A percentile compares a stretch with the other conserved stretches of the same genome.
These are phyloP conservation scores for Heritiera littoralis DNA, from an alignment of 345 rosid genomes.

Conservation along the genomic window DNA sequence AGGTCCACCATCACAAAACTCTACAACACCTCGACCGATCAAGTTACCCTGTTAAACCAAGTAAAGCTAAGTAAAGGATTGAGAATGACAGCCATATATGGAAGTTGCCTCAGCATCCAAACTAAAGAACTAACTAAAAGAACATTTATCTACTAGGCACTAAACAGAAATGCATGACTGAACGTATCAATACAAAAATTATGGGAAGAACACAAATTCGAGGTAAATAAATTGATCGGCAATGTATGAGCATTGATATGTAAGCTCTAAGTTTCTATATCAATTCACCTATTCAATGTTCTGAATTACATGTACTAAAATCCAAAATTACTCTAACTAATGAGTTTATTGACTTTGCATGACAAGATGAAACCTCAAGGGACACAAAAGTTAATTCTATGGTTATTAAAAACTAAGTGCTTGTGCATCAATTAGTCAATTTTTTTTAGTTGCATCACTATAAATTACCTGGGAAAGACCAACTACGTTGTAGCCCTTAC, in stretches of 20 bases:
- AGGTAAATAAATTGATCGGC: background rate
- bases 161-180: background rate
- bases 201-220: background rate
- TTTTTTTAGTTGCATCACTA: background rate
- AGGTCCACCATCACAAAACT: constrained; percentile 84
- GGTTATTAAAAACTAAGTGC: background rate
- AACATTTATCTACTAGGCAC: background rate
- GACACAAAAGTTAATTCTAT: background rate
- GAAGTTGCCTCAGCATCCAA: constrained; percentile 1
- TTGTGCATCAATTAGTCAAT: constrained; percentile 9
- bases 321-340: too few species aligned
- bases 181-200: background rate
- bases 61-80: background rate
- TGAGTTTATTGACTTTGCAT: too few species aligned
- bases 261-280: constrained; percentile 10
- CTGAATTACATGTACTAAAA: too few species aligned
- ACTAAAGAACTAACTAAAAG: background rate
- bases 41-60: constrained; percentile 71
- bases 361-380: too few species aligned
- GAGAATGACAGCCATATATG: background rate
- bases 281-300: background rate
- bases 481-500: constrained; percentile 79
- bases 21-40: constrained; percentile 82
- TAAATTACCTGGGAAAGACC: constrained; percentile 83
- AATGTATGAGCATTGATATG: background rate